Conservation (phyloP, 208 protist genomes). For the Leishmania braziliensis region DNA sequence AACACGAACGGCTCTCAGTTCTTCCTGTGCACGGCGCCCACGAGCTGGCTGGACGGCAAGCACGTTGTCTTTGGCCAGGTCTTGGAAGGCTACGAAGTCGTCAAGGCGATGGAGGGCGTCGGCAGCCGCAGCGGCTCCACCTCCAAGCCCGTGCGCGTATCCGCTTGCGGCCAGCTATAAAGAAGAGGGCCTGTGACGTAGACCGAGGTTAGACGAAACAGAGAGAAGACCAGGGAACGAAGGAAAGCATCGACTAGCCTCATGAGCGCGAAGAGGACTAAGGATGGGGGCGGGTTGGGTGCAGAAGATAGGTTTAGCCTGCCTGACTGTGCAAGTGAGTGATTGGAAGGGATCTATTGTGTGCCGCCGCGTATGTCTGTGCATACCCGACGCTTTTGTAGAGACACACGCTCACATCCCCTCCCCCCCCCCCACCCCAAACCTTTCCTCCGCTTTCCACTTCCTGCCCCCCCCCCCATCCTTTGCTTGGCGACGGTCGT, state of each 20-base stretch:
- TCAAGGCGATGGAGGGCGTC: slow-evolving; percentile 85
- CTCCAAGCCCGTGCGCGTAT: slow-evolving; percentile 60
- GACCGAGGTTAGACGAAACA: neutral
- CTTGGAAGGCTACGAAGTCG: slow-evolving; percentile 84
- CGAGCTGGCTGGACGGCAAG: slow-evolving; percentile 93
- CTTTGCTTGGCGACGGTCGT: neutral
- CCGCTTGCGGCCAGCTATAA: slow-evolving; percentile 74
- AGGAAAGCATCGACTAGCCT: neutral
- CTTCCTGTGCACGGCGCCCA: slow-evolving; percentile 87
- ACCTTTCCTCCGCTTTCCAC: neutral
- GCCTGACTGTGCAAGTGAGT: neutral
- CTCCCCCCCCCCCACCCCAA: neutral
- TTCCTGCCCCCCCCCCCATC: neutral
- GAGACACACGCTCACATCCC: neutral
- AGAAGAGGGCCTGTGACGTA: neutral
- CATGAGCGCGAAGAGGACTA: neutral
- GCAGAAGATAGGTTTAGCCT: neutral
- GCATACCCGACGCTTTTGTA: neutral
- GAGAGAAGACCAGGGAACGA: neutral
- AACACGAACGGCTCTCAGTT: slow-evolving; percentile 96
- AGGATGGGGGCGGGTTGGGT: neutral
- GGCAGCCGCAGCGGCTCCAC: slow-evolving; percentile 62
- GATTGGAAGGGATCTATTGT: neutral
- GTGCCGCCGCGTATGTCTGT: neutral
- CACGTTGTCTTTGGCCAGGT: slow-evolving; percentile 97